These are phyloP conservation scores for Dictyostelium citrinum DNA, from an alignment of 78 protist species.

Conservation along the genomic window DNA sequence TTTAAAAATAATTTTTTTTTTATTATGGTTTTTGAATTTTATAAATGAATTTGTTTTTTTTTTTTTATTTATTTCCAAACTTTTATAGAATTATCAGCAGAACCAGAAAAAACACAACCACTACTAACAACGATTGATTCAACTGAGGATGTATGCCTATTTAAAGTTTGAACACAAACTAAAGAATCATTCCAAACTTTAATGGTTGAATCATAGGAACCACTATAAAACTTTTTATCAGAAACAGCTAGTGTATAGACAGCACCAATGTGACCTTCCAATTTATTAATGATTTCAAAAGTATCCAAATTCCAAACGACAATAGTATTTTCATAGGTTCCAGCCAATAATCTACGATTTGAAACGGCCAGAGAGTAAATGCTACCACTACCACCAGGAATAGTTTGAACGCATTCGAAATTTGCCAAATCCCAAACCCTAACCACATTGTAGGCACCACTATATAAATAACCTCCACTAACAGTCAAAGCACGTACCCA, in stretches of 20 bases:
- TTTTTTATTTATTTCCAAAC: conserved; percentile 42
- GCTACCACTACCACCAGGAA: conserved; percentile 62
- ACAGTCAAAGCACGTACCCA: conserved; percentile 82
- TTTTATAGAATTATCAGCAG: conserved; percentile 83
- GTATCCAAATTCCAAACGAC: conserved; percentile 58
- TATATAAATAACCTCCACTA: conserved; percentile 28
- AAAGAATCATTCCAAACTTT: conserved; percentile 75
- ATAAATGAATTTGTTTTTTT: not conserved
- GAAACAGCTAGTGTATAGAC: conserved; percentile 67
- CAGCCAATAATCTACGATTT: conserved; percentile 34
- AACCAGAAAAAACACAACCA: conserved; percentile 59
- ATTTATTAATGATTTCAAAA: conserved; percentile 15
- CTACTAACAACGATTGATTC: conserved; percentile 55
- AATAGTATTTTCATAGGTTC: conserved; percentile 76
- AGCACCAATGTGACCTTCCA: conserved; percentile 79
- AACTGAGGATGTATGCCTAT: conserved; percentile 74
- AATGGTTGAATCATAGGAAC: conserved; percentile 72
- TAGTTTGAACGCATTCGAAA: not conserved
- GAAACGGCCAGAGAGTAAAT: conserved; percentile 63
- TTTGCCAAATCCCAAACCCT: conserved; percentile 74
- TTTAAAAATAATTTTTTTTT: too few relatives aligned
- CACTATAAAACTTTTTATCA: conserved; percentile 54
- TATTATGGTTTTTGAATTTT: too few relatives aligned
- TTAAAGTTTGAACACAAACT: conserved; percentile 71
- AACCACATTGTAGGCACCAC: conserved; percentile 65